phyloP scores from a whole-genome alignment of 192 early-diverging fungal genomes.

The Mortierella claussenii region DNA sequence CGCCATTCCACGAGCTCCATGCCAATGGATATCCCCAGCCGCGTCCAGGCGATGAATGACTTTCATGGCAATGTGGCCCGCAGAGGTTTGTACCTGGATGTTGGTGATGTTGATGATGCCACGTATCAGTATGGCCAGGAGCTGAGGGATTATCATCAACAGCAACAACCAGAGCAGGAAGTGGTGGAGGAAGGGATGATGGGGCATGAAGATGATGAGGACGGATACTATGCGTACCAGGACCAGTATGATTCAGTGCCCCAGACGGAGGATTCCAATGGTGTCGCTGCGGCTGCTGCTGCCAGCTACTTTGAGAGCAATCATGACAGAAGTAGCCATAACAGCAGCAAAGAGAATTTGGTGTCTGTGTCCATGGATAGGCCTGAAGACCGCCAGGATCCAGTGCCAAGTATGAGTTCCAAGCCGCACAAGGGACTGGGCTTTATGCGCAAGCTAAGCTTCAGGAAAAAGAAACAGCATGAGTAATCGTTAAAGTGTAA shows the following conservation, averaged over 20 bases:
- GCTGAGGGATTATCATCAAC: not conserved
- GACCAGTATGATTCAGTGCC: not conserved
- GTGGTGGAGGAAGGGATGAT: no score
- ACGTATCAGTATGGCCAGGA: not conserved
- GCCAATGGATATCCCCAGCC: not conserved
- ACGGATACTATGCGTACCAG: no score
- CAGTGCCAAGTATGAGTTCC: not conserved
- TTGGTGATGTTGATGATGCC: not conserved
- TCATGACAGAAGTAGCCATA: no score
- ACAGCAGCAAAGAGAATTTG: no score
- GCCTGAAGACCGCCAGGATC: no score
- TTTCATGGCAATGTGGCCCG: constrained; percentile 3
- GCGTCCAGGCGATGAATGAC: constrained; percentile 4
- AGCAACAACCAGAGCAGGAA: not conserved
- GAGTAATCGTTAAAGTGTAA: no score
- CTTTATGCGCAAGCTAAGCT: constrained; percentile 31
- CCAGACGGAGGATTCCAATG: not conserved
- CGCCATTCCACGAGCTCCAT: constrained; percentile 24
- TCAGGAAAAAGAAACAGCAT: constrained; percentile 24
- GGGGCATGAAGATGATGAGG: no score
- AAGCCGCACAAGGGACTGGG: constrained; percentile 14
- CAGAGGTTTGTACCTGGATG: not conserved
- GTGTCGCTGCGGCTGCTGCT: no score
- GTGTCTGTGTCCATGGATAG: no score
- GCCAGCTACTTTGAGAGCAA: no score